Percentiles rank a stretch among this genome's conserved stretches.
Evolutionary conservation across 441 rosid genomes (phyloP).

Genomic region (Gossypium trilobum): DNA sequence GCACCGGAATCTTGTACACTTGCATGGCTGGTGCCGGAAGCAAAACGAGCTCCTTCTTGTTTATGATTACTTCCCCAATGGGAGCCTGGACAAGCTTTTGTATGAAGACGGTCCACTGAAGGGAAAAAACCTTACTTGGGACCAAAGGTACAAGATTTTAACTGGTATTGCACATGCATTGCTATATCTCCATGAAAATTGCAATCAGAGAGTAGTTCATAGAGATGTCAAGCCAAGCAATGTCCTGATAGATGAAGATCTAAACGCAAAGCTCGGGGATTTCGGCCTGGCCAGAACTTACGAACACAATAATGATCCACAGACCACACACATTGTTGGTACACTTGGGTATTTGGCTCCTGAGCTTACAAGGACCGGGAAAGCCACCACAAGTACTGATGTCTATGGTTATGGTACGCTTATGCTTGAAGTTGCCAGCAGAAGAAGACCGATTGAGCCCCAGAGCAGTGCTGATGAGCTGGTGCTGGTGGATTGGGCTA

Average conservation of each 20-base stretch:
- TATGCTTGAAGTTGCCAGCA: slow-evolving; percentile 37
- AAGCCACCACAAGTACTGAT: slow-evolving; percentile 37
- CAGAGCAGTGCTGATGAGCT: slow-evolving; percentile 14
- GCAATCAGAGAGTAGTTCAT: slow-evolving; percentile 34
- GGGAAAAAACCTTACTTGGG: slow-evolving; percentile 24
- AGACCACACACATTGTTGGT: slow-evolving; percentile 32
- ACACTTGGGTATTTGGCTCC: slow-evolving; percentile 43
- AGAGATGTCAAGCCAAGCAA: slow-evolving; percentile 38
- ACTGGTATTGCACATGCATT: slow-evolving; percentile 30
- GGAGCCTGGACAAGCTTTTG: slow-evolving; percentile 33
- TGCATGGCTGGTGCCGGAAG: slow-evolving; percentile 31
- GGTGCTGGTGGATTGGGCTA: slow-evolving; percentile 28
- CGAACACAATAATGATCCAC: slow-evolving; percentile 27
- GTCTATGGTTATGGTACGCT: slow-evolving; percentile 34
- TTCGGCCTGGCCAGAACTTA: slow-evolving; percentile 34
- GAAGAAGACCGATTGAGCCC: slow-evolving; percentile 30
- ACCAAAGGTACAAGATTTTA: slow-evolving; percentile 33
- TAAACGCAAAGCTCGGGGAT: slow-evolving; percentile 30
- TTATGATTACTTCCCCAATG: slow-evolving; percentile 32
- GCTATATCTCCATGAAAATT: slow-evolving; percentile 30
- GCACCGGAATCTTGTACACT: slow-evolving; percentile 41
- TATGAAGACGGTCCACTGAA: slow-evolving; percentile 8
- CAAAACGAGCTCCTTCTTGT: slow-evolving; percentile 28
- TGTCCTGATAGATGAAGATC: slow-evolving; percentile 26
- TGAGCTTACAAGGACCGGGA: slow-evolving; percentile 28